Evolutionary conservation across 2,329 filamentous ascomycete species (phyloP).

Genomic region (Fusarium scirpi): DNA sequence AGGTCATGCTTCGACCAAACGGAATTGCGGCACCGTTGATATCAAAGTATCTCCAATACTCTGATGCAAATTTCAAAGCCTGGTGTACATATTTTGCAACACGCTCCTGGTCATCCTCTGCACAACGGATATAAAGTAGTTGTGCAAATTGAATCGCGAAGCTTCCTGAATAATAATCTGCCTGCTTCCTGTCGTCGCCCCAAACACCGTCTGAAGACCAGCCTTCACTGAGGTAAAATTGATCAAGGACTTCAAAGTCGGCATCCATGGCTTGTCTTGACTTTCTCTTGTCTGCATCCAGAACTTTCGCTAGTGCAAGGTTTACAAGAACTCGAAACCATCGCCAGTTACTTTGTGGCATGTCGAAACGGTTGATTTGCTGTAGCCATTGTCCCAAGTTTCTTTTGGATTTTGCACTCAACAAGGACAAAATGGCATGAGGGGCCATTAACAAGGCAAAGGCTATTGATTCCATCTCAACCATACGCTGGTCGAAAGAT

Average conservation of each 20-base stretch:
- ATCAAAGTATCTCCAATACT: conserved; percentile 63
- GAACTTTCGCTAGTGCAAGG: conserved; percentile 57
- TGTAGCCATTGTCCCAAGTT: conserved; percentile 58
- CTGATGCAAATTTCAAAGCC: conserved; percentile 44
- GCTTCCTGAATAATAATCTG: conserved; percentile 26
- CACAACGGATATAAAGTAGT: neutral
- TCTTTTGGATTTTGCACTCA: conserved; percentile 44
- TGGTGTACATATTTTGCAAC: conserved; percentile 45
- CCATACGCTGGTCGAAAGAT: conserved; percentile 64
- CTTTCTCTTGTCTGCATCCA: conserved; percentile 51
- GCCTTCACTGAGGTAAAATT: conserved; percentile 58
- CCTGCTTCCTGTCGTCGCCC: conserved; percentile 52
- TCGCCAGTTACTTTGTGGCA: conserved; percentile 63
- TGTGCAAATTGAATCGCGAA: conserved; percentile 6
- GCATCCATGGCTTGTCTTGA: conserved; percentile 54
- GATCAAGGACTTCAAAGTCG: conserved; percentile 59
- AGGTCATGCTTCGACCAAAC: conserved; percentile 63
- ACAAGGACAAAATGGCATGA: conserved; percentile 48
- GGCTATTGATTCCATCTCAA: conserved; percentile 64
- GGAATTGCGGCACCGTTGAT: conserved; percentile 61
- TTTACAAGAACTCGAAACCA: conserved; percentile 65
- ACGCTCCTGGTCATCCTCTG: neutral
- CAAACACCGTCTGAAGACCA: conserved; percentile 63
- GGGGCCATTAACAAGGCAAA: conserved; percentile 61
- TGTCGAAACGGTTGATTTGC: conserved; percentile 56